A percentile compares a stretch with the other conserved stretches of the same genome.
These are phyloP conservation scores for Haematococcus lacustris DNA, from an alignment of 139 green algal species.

Conservation along the genomic window DNA sequence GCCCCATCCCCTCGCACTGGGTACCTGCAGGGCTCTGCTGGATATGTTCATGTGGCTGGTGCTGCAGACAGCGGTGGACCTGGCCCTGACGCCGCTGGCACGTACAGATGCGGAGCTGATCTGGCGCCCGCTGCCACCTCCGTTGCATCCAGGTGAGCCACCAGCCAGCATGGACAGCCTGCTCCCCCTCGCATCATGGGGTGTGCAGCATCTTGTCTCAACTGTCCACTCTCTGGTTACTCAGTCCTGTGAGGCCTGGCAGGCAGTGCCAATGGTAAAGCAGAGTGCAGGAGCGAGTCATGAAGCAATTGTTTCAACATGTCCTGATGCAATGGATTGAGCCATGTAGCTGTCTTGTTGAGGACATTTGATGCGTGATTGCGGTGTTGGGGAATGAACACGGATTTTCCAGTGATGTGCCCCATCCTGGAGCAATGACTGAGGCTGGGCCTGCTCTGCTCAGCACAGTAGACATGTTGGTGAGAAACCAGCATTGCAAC, in stretches of 20 bases:
- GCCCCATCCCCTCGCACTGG: background rate
- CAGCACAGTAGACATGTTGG: too few relatives aligned
- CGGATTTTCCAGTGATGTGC: too few relatives aligned
- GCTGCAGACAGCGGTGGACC: conserved; percentile 6
- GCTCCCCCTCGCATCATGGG: background rate
- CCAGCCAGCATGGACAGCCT: background rate
- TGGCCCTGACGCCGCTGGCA: conserved; percentile 9
- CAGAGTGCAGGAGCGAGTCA: background rate
- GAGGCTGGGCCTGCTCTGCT: too few relatives aligned
- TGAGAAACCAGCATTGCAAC: too few relatives aligned
- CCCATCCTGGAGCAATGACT: too few relatives aligned
- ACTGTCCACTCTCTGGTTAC: background rate
- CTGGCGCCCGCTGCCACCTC: background rate
- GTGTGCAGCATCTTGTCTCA: background rate
- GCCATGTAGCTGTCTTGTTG: background rate
- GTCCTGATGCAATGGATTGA: background rate
- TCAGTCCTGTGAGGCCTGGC: background rate
- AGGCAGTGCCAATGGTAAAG: background rate
- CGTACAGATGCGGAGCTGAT: background rate
- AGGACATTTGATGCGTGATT: too few relatives aligned
- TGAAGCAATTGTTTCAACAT: too few relatives aligned
- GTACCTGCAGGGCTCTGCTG: conserved; percentile 3
- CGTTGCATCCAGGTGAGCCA: conserved; percentile 12
- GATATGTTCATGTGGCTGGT: conserved; percentile 21
- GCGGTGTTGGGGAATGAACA: too few relatives aligned